Conservation (phyloP, 306 rosid species). For the Astragalus glycyphyllos region DNA sequence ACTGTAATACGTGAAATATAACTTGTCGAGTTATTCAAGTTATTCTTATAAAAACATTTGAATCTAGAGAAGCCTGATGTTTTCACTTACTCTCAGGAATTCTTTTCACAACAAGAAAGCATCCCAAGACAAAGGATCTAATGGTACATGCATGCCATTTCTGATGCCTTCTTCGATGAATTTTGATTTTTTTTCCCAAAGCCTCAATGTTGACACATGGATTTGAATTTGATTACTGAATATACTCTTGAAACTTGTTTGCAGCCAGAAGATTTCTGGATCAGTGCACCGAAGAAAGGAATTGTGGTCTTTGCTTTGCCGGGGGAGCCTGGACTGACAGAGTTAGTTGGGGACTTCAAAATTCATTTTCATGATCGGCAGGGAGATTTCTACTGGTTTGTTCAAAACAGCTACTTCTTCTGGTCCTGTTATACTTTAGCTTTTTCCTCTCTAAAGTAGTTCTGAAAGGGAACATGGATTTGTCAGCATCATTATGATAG, state of each 20-base stretch:
- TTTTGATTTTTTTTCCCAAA: slow-evolving; percentile 8
- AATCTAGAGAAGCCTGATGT: slow-evolving; percentile 32
- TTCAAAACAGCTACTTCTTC: slow-evolving; percentile 28
- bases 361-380: slow-evolving; percentile 86
- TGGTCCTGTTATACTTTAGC: background rate
- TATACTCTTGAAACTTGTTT: slow-evolving; percentile 42
- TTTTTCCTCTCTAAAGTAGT: slow-evolving; percentile 32
- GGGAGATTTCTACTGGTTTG: slow-evolving; percentile 97
- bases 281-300: slow-evolving; percentile 86
- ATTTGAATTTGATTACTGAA: slow-evolving; percentile 37
- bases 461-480: slow-evolving; percentile 23
- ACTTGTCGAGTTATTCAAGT: slow-evolving; percentile 6
- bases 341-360: slow-evolving; percentile 89
- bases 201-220: slow-evolving; percentile 22
- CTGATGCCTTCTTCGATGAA: slow-evolving; percentile 20
- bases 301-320: slow-evolving; percentile 90
- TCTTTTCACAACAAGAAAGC: slow-evolving; percentile 76
- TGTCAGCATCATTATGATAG: slow-evolving; percentile 15
- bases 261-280: slow-evolving; percentile 97
- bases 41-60: slow-evolving; percentile 35
- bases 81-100: slow-evolving; percentile 63
- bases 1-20: slow-evolving; percentile 26
- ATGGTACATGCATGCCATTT: slow-evolving; percentile 58
- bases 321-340: slow-evolving; percentile 92
- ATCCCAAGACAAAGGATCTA: slow-evolving; percentile 83